Base-by-base conservation (phyloP, 2,329 filamentous ascomycete species). In the Metarhizium guizhouense region DNA sequence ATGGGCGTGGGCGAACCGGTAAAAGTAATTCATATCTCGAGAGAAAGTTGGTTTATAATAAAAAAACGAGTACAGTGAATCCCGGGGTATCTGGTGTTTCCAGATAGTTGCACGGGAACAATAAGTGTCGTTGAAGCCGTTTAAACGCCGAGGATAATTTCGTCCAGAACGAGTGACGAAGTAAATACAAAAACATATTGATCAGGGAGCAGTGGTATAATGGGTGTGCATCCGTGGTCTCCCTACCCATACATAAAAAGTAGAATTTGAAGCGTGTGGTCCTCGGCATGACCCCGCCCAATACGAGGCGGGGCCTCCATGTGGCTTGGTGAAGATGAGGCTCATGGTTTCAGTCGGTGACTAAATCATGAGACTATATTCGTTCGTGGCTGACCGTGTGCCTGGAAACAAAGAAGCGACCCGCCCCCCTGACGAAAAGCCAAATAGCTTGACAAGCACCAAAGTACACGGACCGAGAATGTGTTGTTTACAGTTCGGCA, bases 401-500 rank as follows among this genome's bases (percentile, higher is more conserved):
- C 42, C 10, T 20, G 42, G n/a, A 18, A 16, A 45, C 10, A 20
- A 20, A 25, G 18, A 20, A 18, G n/a, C 16, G 42, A 45, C 4
- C 32, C 32, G 32, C 32, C 6, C 18, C 42, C 42, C 42, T 20
- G 42, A 45, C 42, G 4, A 45, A 45, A 20, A 45, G 42, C 42
- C 11, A 25, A 13, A 45, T 45, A 20, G 42, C 42, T 11, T 6
- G 45, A 16, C 20, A 13, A 14, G 25, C 20, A 48, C 25, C 45
- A 48, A 18, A 51, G 45, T 14, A 48, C 25, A 30, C 3, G 25
- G 13, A 32, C 13, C 13, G 36, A 18, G 34, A 8, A 7, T 10
- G 14, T 49, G 25, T 36, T 29, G 29, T 54, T 58, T 49, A 64
- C 63, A 68, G 67, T 57, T 72, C 69, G 62, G 62, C 64, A 59